These are phyloP conservation scores for Pythium apleroticum DNA, from an alignment of 352 stramenopile genomes.

Conservation along the genomic window DNA sequence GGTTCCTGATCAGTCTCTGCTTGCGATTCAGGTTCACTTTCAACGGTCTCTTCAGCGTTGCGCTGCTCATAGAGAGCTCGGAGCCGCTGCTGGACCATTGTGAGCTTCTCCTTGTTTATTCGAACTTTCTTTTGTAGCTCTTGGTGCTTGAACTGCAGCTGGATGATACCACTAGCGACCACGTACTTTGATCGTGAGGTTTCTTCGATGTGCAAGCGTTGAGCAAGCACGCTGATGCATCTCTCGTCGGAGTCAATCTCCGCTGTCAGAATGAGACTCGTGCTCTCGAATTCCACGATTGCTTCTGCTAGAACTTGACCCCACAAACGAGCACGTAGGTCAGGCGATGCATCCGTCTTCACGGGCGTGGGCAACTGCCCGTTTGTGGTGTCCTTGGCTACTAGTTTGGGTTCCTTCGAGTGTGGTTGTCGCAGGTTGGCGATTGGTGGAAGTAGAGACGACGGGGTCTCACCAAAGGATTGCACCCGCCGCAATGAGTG, in stretches of 20 bases:
- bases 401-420: neutral
- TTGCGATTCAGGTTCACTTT: neutral
- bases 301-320: conserved; percentile 18
- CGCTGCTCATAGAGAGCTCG: conserved; percentile 15
- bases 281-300: conserved; percentile 35
- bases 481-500: neutral
- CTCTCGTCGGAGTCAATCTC: conserved; percentile 43
- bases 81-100: conserved; percentile 33
- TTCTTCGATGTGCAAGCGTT: conserved; percentile 25
- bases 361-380: neutral
- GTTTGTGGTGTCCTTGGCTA: neutral
- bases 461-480: neutral
- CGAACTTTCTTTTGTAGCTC: conserved; percentile 34
- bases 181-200: conserved; percentile 9
- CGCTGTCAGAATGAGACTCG: conserved; percentile 36
- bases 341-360: neutral
- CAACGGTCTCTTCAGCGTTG: neutral
- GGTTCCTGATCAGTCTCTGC: neutral
- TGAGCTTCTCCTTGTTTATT: conserved; percentile 47
- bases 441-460: neutral
- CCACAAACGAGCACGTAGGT: conserved; percentile 16
- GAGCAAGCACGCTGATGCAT: conserved; percentile 34
- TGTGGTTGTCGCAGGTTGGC: neutral
- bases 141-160: conserved; percentile 32
- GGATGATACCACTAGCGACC: conserved; percentile 10